Percentiles rank a stretch among this genome's conserved stretches.
Conservation (phyloP, 164 flowering plant genomes). For the Annona squamosa region DNA sequence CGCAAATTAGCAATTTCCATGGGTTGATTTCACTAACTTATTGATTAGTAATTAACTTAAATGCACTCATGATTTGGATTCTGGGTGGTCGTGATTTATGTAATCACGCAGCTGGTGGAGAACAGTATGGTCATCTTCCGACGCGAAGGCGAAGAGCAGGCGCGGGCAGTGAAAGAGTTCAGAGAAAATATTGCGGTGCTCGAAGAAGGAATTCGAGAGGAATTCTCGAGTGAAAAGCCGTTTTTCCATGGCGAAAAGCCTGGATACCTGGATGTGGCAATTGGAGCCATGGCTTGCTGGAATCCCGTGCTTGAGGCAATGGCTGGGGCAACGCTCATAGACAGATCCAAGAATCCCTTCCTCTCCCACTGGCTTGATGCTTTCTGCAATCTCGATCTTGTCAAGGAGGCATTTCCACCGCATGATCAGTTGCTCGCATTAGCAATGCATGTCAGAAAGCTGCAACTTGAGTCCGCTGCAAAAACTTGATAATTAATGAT, state of each 20-base stretch:
- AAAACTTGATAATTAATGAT: background rate
- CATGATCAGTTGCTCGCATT: background rate
- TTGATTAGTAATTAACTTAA: too few species aligned
- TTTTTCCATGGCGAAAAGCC: constrained; percentile 1
- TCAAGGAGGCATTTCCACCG: background rate
- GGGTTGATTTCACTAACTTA: too few species aligned
- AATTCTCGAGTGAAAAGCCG: background rate
- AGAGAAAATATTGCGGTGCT: background rate
- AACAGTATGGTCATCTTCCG: background rate
- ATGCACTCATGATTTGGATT: too few species aligned
- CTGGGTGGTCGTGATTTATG: background rate
- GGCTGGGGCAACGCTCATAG: background rate
- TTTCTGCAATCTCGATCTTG: background rate
- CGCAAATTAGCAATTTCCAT: too few species aligned
- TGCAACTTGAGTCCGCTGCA: background rate
- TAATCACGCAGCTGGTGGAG: background rate
- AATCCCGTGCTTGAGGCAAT: background rate
- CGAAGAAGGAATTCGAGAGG: constrained; percentile 1
- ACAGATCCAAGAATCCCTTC: background rate
- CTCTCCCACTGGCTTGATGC: background rate
- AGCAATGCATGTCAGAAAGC: background rate
- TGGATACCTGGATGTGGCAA: background rate
- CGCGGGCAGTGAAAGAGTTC: constrained; percentile 1
- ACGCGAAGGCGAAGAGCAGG: constrained; percentile 3
- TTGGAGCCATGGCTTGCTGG: background rate